Evolutionary conservation across 192 early-diverging fungal species (phyloP).

Genomic region (Rhizophlyctis rosea): DNA sequence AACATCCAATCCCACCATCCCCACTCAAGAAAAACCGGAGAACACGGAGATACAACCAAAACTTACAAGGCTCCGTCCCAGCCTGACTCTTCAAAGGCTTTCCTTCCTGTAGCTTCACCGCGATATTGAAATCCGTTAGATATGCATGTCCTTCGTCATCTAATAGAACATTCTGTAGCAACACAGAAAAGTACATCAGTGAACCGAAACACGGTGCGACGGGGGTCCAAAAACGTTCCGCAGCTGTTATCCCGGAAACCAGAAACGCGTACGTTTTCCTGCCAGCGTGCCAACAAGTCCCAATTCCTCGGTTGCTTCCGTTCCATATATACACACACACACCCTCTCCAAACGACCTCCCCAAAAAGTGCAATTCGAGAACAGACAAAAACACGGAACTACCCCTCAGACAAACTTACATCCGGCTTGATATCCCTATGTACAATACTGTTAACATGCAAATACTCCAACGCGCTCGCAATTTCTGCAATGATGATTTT

Average conservation of each 20-base stretch:
- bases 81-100: slow-evolving; percentile 42
- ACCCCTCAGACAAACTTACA: slow-evolving; percentile 62
- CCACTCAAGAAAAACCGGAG: slow-evolving; percentile 20
- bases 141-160: slow-evolving; percentile 47
- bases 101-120: slow-evolving; percentile 37
- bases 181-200: slow-evolving; percentile 69
- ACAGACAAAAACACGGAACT: too few relatives aligned
- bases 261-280: too few relatives aligned
- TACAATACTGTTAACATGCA: slow-evolving; percentile 65
- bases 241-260: too few relatives aligned
- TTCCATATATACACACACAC: too few relatives aligned
- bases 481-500: slow-evolving; percentile 47
- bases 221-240: too few relatives aligned
- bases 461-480: slow-evolving; percentile 57
- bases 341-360: too few relatives aligned
- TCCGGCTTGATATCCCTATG: slow-evolving; percentile 73
- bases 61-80: slow-evolving; percentile 31
- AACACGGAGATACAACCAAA: neutral
- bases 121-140: slow-evolving; percentile 57
- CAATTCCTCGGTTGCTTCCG: too few relatives aligned
- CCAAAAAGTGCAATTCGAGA: too few relatives aligned
- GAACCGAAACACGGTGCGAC: too few relatives aligned
- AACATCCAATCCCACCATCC: slow-evolving; percentile 58
- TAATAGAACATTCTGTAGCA: slow-evolving; percentile 34
- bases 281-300: too few relatives aligned